Conservation (phyloP, 1,284 basidiomycete genomes). For the Ceraceosorus bombacis region DNA sequence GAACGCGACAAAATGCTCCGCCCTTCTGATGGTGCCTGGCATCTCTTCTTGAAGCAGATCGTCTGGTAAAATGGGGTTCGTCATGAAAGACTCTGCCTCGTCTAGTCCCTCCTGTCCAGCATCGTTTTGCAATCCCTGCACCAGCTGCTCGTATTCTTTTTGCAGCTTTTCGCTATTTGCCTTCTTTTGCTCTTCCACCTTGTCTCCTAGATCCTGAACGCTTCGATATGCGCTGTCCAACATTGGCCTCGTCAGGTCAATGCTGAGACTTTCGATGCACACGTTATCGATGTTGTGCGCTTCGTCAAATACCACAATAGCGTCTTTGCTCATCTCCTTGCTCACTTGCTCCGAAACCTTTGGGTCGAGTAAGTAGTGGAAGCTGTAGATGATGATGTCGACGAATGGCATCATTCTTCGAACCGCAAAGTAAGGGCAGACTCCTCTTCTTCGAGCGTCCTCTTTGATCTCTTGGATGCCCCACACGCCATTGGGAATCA, state of each 20-base stretch:
- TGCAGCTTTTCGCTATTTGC: conserved; percentile 90
- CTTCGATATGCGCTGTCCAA: conserved; percentile 88
- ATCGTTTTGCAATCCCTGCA: conserved; percentile 64
- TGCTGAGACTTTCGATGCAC: conserved; percentile 95
- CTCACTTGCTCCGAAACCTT: conserved; percentile 99
- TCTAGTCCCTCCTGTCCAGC: conserved; percentile 54
- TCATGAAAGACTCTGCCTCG: conserved; percentile 69
- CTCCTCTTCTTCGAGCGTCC: conserved; percentile 73
- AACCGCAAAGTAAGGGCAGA: conserved; percentile 94
- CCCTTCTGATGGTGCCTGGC: conserved; percentile 95
- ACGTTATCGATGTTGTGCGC: conserved; percentile 99
- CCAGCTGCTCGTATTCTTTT: conserved; percentile 93
- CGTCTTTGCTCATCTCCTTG: conserved; percentile 91
- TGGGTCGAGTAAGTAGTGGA: conserved; percentile 96
- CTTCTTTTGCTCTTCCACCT: conserved; percentile 93
- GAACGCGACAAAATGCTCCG: conserved; percentile 98
- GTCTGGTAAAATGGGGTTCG: conserved; percentile 88
- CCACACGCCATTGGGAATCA: conserved; percentile 82
- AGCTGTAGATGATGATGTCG: conserved; percentile 95
- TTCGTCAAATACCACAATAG: conserved; percentile 98
- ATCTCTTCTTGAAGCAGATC: conserved; percentile 91
- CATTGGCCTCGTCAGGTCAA: conserved; percentile 97
- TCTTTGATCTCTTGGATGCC: conserved; percentile 89
- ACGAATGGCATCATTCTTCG: conserved; percentile 95
- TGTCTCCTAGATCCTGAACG: conserved; percentile 76